Base-by-base conservation (phyloP, 2,329 filamentous ascomycete genomes). In the Ophiostoma tasmaniense region DNA sequence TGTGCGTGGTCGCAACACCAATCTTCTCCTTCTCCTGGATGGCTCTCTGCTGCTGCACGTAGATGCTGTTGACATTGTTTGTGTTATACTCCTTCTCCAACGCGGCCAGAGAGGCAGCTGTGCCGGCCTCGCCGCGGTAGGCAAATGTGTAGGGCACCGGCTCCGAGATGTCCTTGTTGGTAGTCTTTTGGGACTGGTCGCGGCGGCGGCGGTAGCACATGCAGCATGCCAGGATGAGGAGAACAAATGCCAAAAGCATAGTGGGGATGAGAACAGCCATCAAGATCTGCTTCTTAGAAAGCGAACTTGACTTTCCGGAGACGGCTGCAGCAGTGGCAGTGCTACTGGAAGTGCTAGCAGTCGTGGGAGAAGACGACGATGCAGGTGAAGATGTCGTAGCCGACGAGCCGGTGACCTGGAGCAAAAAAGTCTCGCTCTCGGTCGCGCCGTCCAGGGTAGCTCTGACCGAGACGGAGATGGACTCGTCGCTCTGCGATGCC, bases 251-350 rank as follows among this genome's bases (percentile, higher is more conserved):
- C 0, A 82, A 71, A 17, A 83, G 72, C 2, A 81, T 70, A 22
- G 80, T 74, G 0, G 82, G 81, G 2, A 84, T 75, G 2, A 84
- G 77, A 2, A 81, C 79, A 0, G 80, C 82, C 17, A 83, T 73
- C 6, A 83, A 74, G 28, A 83, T 77, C 3, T 77, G 75, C 28
- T 45, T 66, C 10, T 64, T 66, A 0, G 71, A 69, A 8, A 65
- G 64, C 13, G 64, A 25, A 1, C 66, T 33, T 14, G 69, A 55
- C 8, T 33, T 30, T 5, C 37, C 11, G 3, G 70, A 50, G 13
- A 50, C 39, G 1, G 67, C 4, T 22, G 61, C 10, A 13, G 61
- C 61, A n/a, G 61, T 64, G 20, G 33, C 3, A 37, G 20, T 52
- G 30, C 66, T 59, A 64, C 69, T 22, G 5, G 39, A 50, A 11